Percentiles rank a stretch among this genome's conserved stretches.
Conservation (phyloP, 2,329 filamentous ascomycete species). For the Chaetomium olivaceum region DNA sequence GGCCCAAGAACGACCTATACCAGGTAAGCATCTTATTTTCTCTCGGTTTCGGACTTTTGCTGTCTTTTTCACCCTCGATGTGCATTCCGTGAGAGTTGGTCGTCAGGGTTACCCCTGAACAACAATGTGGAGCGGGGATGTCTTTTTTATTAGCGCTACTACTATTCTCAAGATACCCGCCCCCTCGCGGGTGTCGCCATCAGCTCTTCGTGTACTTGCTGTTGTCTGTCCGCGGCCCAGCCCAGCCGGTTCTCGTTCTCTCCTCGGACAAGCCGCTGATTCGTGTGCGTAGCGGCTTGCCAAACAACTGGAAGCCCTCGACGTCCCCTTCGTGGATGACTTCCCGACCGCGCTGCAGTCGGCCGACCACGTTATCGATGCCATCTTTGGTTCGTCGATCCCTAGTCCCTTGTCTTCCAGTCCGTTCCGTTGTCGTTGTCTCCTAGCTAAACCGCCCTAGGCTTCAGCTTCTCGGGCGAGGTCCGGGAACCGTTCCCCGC, state of each 20-base stretch:
- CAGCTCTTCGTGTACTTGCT: slow-evolving; percentile 28
- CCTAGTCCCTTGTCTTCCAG: slow-evolving; percentile 18
- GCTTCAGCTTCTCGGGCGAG: slow-evolving; percentile 89
- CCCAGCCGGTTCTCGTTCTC: slow-evolving; percentile 12
- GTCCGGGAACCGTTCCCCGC: slow-evolving; percentile 88
- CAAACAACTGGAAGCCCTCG: slow-evolving; percentile 80
- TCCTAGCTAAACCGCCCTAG: slow-evolving; percentile 49
- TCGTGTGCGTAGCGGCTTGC: slow-evolving; percentile 64
- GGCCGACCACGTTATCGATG: slow-evolving; percentile 83
- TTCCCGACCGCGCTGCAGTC: slow-evolving; percentile 66
- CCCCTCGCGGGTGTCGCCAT: neutral
- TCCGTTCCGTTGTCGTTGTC: neutral
- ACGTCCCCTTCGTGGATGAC: slow-evolving; percentile 80
- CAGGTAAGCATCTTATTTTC: slow-evolving; percentile 54
- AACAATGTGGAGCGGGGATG: neutral
- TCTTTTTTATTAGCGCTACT: slow-evolving; percentile 10
- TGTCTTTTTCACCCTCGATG: neutral
- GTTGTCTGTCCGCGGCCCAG: slow-evolving; percentile 9
- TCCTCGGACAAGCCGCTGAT: slow-evolving; percentile 34
- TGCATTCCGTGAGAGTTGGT: neutral
- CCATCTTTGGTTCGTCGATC: slow-evolving; percentile 75
- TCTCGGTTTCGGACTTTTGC: neutral
- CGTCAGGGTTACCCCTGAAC: slow-evolving; percentile 9
- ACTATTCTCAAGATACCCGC: neutral
- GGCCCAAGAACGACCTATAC: slow-evolving; percentile 86